A percentile compares a stretch with the other conserved stretches of the same genome.
These are phyloP conservation scores for Pittosporum tobira DNA, from an alignment of 129 eudicot genomes.

Conservation along the genomic window DNA sequence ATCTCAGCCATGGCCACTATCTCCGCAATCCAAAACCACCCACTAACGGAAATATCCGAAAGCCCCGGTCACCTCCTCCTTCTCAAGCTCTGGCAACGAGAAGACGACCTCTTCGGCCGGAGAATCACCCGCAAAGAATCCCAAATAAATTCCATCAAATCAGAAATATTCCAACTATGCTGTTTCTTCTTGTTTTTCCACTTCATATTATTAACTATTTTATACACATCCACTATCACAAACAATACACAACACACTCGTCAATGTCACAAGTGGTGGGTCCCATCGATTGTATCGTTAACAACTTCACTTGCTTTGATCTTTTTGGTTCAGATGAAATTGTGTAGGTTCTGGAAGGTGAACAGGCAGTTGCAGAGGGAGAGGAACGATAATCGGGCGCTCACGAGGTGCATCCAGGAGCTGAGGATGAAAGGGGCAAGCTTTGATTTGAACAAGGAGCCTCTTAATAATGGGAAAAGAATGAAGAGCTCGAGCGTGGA, in stretches of 20 bases:
- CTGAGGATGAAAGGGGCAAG: conserved; percentile 87
- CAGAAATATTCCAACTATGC: conserved; percentile 58
- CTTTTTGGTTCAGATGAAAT: conserved; percentile 50
- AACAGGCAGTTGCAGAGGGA: conserved; percentile 43
- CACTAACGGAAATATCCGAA: conserved; percentile 68
- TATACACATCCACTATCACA: conserved; percentile 39
- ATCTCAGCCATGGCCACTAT: conserved; percentile 31
- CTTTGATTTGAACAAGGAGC: conserved; percentile 67
- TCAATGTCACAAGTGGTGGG: conserved; percentile 55
- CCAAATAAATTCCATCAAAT: conserved; percentile 25
- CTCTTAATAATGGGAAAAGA: conserved; percentile 38
- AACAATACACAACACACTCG: neutral
- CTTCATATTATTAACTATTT: conserved; percentile 45
- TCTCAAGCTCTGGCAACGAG: conserved; percentile 74
- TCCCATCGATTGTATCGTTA: conserved; percentile 47
- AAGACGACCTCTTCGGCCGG: conserved; percentile 51
- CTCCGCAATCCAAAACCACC: conserved; percentile 66
- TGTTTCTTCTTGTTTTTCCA: conserved; percentile 64
- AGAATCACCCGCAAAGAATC: conserved; percentile 38
- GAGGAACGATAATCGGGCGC: conserved; percentile 43
- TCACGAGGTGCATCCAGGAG: conserved; percentile 61
- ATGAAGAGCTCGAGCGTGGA: conserved; percentile 91
- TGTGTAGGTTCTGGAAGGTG: conserved; percentile 70
- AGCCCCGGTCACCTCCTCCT: conserved; percentile 86
- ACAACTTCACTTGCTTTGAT: conserved; percentile 31